Base-by-base conservation (phyloP, 1,284 basidiomycete species). In the Apiotrichum mycotoxinovorans region DNA sequence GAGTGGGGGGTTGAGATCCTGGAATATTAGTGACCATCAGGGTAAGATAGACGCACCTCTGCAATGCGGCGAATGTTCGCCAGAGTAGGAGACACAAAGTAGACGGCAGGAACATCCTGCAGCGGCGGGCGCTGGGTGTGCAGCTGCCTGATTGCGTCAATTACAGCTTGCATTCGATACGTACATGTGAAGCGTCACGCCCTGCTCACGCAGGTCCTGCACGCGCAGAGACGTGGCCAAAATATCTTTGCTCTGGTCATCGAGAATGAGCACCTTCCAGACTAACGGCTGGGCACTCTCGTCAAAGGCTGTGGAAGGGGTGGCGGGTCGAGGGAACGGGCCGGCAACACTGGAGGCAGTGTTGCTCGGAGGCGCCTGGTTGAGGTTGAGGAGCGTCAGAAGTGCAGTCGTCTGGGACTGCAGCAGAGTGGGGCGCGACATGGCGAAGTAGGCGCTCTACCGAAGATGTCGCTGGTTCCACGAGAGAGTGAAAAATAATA, bases 241-340 rank as follows among this genome's bases (percentile, higher is more conserved):
- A 33, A 98, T 87, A 73, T 98, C 95, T 75, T 98, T 96, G 51
- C 92, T 95, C 63, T 88, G 84, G 71, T 95, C 91, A 76, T 99
- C 96, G 61, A 98, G 81, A 1, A 99, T 86, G 10, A 99, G 81
- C 10, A 98, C 87, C 78, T 98, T 99, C 95, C 96, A 99, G 5
- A 96, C 86, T 5, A 91, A 86, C 30, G 91, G 89, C n/a, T 84
- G 67, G 1, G 72, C 58, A 10, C 51, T 60, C 35, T 77, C 71
- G 22, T 73, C 74, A 38, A 73, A 67, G 4, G 56, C 54, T 0
- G 66, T 52, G 10, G 69, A 62, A 17, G 70, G 72, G 1, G 71
- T 66, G 5, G 66, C 54, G 11, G 72, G 69, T 18, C 78, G 66
- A 15, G 69, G 70, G 56, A 65, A 72, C 0, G 71, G 66, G 20